Evolutionary conservation across 2,329 filamentous ascomycete species (phyloP).

Genomic region (Immersiporthe knoxdaviesiana): DNA sequence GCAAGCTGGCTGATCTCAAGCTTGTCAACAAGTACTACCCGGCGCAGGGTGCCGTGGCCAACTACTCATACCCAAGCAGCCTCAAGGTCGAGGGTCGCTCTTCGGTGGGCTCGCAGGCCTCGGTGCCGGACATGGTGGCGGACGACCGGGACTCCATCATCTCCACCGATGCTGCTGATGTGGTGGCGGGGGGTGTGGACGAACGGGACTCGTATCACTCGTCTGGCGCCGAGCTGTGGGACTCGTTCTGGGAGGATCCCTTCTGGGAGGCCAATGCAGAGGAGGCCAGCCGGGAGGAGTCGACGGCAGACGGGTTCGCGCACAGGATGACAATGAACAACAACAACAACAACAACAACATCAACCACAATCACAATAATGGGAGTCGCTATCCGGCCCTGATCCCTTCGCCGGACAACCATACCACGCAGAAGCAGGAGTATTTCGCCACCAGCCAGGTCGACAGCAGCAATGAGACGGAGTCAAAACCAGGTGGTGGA

Average conservation of each 20-base stretch:
- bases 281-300: slow-evolving; percentile 11
- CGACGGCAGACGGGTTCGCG: slow-evolving; percentile 1
- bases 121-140: slow-evolving; percentile 25
- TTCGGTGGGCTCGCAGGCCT: slow-evolving; percentile 27
- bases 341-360: slow-evolving; percentile 8
- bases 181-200: too few relatives aligned
- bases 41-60: slow-evolving; percentile 15
- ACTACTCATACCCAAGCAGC: slow-evolving; percentile 27
- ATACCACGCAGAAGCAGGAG: slow-evolving; percentile 4
- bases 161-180: slow-evolving; percentile 25
- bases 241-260: slow-evolving; percentile 29
- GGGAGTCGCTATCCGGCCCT: slow-evolving; percentile 19
- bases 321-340: background rate
- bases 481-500: background rate
- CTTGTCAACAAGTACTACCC: slow-evolving; percentile 30
- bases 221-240: slow-evolving; percentile 27
- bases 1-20: slow-evolving; percentile 26
- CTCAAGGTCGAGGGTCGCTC: slow-evolving; percentile 18
- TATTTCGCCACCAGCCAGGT: background rate
- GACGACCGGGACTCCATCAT: slow-evolving; percentile 28
- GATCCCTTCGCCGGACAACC: slow-evolving; percentile 21
- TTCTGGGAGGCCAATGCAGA: slow-evolving; percentile 22
- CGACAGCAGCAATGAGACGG: background rate
- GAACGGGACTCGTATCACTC: slow-evolving; percentile 22
- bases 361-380: background rate